Evolutionary conservation across 768 basidiomycete species (phyloP), one percentile per base, ranked within the genome.

Genomic region (Psilocybe subaeruginosa): DNA sequence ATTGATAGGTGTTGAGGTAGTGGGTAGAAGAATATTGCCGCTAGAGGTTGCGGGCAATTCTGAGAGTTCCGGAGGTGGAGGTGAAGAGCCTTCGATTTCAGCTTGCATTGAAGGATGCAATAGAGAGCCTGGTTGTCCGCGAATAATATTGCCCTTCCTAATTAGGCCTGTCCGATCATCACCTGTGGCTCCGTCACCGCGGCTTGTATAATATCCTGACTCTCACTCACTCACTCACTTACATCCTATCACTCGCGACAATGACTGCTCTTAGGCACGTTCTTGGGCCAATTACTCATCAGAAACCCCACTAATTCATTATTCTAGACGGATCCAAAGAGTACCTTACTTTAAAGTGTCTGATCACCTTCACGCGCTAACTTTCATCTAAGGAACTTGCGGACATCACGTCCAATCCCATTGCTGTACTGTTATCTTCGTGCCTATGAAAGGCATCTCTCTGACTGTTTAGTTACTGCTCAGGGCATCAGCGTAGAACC

Each of bases 321-420:
- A 54, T 61, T 59, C 63, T 67, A 92, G 91, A 62, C 90, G 91
- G 53, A 88, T 93, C 29, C 89, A 90, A 68, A 90, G 87, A 80
- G 91, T 91, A 67, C 39, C 46, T 48, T 51, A 17, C 35, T 58
- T 5, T 17, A 51, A 11, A 60, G 60, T 4, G 43, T 47, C 33
- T 62, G 31, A 55, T 58, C n/a, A 50, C 47, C 45, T 37, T 49
- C 50, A n/a, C 31, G 39, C 57, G 65, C 58, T 66, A 46, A 56
- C 56, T 54, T 45, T 35, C 56, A 53, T 48, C 29, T 49, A 62
- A 94, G 92, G 92, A 94, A 80, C 73, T 93, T 45, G 74, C 66
- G 58, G 85, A 88, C 66, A 78, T 94, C 62, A 76, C 74, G 51
- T 79, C 75, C 60, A 85, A 83, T 50, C 92, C 92, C 0, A 76